These are phyloP conservation scores for Wickerhamiella brachini DNA, from an alignment of 805 yeast genomes.

Conservation along the genomic window DNA sequence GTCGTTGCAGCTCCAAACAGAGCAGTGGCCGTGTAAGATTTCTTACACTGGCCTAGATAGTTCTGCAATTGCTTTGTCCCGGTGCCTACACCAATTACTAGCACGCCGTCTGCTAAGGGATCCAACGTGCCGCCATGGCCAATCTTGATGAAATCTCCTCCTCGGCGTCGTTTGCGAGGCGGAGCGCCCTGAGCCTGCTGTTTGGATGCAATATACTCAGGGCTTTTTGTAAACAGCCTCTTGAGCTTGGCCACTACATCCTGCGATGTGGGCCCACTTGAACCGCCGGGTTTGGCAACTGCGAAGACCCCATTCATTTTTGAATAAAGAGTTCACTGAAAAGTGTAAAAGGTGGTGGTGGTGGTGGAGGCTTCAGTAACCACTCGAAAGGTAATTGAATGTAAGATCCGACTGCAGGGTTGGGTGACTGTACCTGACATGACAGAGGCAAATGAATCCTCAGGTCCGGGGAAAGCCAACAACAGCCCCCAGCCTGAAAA, in stretches of 20 bases:
- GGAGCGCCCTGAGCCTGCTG: not conserved
- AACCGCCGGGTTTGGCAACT: constrained; percentile 75
- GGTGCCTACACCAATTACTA: constrained; percentile 76
- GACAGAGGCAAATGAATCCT: not conserved
- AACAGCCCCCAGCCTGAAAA: not conserved
- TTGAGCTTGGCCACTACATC: constrained; percentile 58
- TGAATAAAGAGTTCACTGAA: no score
- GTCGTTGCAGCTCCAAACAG: constrained; percentile 83
- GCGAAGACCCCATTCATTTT: constrained; percentile 92
- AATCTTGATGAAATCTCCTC: constrained; percentile 44
- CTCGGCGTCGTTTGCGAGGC: constrained; percentile 18
- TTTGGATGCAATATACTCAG: constrained; percentile 33
- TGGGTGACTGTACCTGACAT: not conserved
- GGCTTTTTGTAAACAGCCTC: constrained; percentile 42
- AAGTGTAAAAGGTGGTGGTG: no score
- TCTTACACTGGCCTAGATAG: constrained; percentile 60
- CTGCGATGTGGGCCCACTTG: constrained; percentile 68
- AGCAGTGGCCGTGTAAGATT: constrained; percentile 73
- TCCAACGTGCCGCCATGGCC: constrained; percentile 99
- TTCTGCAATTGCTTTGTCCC: constrained; percentile 76
- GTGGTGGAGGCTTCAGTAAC: no score
- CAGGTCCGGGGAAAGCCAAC: not conserved
- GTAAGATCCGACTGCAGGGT: no score
- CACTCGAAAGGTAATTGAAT: no score
- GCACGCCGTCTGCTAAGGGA: constrained; percentile 88